phyloP scores from a whole-genome alignment of 2,329 filamentous ascomycete species.

The Xylaria digitata region DNA sequence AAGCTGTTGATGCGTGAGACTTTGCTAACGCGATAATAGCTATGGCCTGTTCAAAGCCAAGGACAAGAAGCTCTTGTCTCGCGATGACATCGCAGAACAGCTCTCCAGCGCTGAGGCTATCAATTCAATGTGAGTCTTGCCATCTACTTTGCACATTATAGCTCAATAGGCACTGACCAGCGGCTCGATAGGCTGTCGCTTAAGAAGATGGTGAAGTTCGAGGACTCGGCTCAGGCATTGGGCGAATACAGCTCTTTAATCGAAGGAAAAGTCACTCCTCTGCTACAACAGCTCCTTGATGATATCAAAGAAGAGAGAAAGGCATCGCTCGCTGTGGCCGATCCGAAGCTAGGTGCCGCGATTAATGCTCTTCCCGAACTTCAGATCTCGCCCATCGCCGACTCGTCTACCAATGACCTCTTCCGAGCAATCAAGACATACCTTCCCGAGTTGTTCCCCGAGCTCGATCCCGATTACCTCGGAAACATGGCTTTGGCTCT shows the following conservation, averaged over 20 bases:
- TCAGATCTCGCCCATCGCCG: conserved; percentile 83
- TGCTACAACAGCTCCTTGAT: conserved; percentile 84
- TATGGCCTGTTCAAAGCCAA: conserved; percentile 98
- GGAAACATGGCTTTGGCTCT: conserved; percentile 96
- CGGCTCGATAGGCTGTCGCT: conserved; percentile 77
- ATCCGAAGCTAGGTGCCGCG: conserved; percentile 89
- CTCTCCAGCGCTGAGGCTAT: conserved; percentile 84
- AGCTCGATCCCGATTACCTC: conserved; percentile 84
- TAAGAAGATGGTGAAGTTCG: conserved; percentile 98
- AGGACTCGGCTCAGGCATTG: conserved; percentile 88
- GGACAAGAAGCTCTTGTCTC: conserved; percentile 97
- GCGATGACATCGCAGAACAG: conserved; percentile 80
- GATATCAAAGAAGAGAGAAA: conserved; percentile 98
- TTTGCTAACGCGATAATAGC: conserved; percentile 60
- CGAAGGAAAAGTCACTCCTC: conserved; percentile 93
- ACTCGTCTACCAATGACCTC: conserved; percentile 84
- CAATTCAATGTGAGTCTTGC: conserved; percentile 78
- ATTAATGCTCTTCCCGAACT: conserved; percentile 93
- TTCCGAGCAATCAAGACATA: conserved; percentile 95
- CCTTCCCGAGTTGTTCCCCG: conserved; percentile 89
- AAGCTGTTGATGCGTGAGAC: conserved; percentile 19
- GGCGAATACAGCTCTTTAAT: conserved; percentile 90
- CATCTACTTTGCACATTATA: background rate
- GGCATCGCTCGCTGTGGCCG: conserved; percentile 90
- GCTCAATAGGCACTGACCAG: conserved; percentile 22